Evolutionary conservation across 345 rosid species (phyloP).

Genomic region (Eucalyptus albens): DNA sequence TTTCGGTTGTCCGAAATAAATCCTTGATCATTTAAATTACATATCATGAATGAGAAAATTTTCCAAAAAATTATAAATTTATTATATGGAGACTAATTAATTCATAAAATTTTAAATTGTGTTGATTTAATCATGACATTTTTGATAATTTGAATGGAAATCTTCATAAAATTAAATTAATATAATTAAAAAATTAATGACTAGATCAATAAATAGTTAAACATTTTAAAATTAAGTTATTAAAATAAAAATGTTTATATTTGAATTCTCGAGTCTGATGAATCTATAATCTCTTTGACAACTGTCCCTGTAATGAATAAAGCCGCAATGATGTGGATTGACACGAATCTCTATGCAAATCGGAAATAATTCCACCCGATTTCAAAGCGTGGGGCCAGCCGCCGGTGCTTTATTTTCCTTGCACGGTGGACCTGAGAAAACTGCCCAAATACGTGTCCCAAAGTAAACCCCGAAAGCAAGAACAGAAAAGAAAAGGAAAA

Average conservation of each 20-base stretch:
- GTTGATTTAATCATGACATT: too few relatives aligned
- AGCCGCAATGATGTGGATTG: not conserved
- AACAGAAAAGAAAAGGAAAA: rapidly evolving
- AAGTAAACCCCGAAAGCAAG: not conserved
- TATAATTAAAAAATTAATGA: rapidly evolving
- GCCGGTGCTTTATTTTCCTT: not conserved
- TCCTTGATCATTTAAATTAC: not conserved
- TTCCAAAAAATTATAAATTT: too few relatives aligned
- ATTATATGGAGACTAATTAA: too few relatives aligned
- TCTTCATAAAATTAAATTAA: too few relatives aligned
- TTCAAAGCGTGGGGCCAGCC: not conserved
- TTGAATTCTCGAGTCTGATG: too few relatives aligned
- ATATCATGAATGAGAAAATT: not conserved
- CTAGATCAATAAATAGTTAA: rapidly evolving
- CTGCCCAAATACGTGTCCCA: not conserved
- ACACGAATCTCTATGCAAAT: not conserved
- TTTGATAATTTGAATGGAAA: too few relatives aligned
- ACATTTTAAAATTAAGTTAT: too few relatives aligned
- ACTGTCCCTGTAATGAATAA: not conserved
- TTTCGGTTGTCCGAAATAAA: too few relatives aligned
- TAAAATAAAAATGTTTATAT: rapidly evolving
- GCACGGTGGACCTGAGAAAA: not conserved
- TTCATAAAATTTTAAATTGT: too few relatives aligned
- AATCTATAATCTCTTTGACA: not conserved
- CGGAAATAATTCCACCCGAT: not conserved